These are phyloP conservation scores for Lachancea mirantina DNA, from an alignment of 805 yeast genomes.

Conservation along the genomic window DNA sequence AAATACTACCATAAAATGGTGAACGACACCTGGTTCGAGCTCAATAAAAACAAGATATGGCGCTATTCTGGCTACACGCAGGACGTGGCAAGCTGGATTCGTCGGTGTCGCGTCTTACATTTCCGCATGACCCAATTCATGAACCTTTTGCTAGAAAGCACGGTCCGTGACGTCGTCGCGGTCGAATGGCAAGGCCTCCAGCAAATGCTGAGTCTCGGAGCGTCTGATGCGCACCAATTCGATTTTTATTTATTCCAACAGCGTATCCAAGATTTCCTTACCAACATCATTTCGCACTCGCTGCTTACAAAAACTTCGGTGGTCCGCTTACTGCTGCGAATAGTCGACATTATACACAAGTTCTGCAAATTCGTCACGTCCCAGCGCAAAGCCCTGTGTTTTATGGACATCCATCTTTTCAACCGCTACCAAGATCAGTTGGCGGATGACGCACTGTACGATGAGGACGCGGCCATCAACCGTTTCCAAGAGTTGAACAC, in stretches of 20 bases:
- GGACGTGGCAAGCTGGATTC: constrained; percentile 46
- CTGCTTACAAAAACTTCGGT: constrained; percentile 16
- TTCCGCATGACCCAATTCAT: constrained; percentile 33
- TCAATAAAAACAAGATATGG: constrained; percentile 58
- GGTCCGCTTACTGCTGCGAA: constrained; percentile 25
- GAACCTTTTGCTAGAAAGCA: constrained; percentile 21
- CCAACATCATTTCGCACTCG: constrained; percentile 26
- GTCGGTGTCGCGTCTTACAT: constrained; percentile 49
- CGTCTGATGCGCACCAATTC: background rate
- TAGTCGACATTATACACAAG: constrained; percentile 26
- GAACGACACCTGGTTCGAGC: constrained; percentile 66
- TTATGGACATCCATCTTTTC: constrained; percentile 42
- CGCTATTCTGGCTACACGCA: constrained; percentile 38
- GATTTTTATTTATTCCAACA: constrained; percentile 13
- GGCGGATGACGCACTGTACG: constrained; percentile 33
- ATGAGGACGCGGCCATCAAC: constrained; percentile 33
- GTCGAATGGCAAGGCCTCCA: constrained; percentile 12
- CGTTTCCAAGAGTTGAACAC: constrained; percentile 37
- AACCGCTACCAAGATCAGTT: constrained; percentile 33
- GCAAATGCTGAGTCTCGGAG: background rate
- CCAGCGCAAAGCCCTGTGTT: constrained; percentile 26
- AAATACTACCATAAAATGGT: constrained; percentile 54
- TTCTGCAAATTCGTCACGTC: constrained; percentile 28
- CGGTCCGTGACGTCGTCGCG: constrained; percentile 21
- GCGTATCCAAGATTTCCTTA: constrained; percentile 19